Base-by-base conservation (phyloP, 176 grass and related monocot species). In the Panicum miliaceum region DNA sequence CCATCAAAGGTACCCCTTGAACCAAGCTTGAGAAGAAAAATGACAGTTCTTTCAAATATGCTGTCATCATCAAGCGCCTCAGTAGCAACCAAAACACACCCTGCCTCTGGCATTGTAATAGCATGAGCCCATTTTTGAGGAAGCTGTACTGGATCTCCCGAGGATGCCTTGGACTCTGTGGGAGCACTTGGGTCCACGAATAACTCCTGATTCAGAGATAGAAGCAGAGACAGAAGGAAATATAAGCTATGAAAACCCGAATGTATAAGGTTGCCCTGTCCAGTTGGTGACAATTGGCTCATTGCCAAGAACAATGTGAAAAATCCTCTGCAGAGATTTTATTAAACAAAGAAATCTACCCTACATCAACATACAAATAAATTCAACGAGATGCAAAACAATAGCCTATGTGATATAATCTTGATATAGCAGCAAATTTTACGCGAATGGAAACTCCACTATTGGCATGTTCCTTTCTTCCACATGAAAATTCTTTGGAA, bases 101-200 rank as follows among this genome's bases (percentile, higher is more conserved):
- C 93, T 53, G 87, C 90, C 40, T 99, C 96, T 12, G 89, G 93
- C 89, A 94, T 80, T 29, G 96, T 64, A 42, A 97, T 96, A 47
- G 93, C 73, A 38, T 99, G 96, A 77, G 93, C 96, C 93, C 96
- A 99, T 77, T 92, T 88, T 26, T 86, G 77, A 73, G 89, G 89
- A 79, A 92, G 87, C 52, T 86, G 65, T 54, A 14, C 50, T 58
- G 75, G 64, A 54, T 78, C 82, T 74, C 47, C 60, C 4, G 82
- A 68, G 5, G 87, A 71, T 16, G 43, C 11, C 68, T 91, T 83
- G 2, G 46, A 20, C 5, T 86, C 84, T 37, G 68, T 4, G 11
- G 84, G 75, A 68, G 52, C 43, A 84, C 63, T 85, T 78, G 88
- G 73, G 78, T 92, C 88, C 60, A 92, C 40, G 32, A 88, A 80